Evolutionary conservation across 1,284 basidiomycete species (phyloP), one percentile per base, ranked within the genome.

Genomic region (Ustilago tritici): DNA sequence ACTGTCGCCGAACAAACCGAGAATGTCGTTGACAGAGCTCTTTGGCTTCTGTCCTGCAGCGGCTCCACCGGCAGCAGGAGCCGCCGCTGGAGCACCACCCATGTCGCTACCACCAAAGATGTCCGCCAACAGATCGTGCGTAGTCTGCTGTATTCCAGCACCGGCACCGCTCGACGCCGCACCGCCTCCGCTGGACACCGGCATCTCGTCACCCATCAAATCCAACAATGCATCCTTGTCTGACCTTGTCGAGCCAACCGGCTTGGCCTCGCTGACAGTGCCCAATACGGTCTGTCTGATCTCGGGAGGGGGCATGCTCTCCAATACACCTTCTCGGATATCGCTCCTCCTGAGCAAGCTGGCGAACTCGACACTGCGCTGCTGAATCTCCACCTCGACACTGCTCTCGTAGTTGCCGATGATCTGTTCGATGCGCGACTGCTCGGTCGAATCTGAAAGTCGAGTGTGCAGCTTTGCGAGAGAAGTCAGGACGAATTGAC

Each of bases 221-320:
- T 81, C 82, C 50, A 83, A 65, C 66, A 78, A 56, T 6, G 80
- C 65, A 50, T 82, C 79, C 69, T 82, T 80, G 70, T 83, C 79
- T 31, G 74, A 65, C 32, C 79, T 64, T 15, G 82, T 82, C 32
- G 76, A 80, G 3, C 83, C 83, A 10, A 85, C 83, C 11, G 79
- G 79, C 66, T 82, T 81, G 28, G 76, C 76, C 60, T 85, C 83
- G 63, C 79, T 83, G 32, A 83, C 78, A 7, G 82, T 82, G 35
- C 82, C 82, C 54, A 84, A 56, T 36, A 83, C 76, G 11, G 83
- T 84, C 67, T 68, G 74, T 65, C 68, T 95, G 82, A 99, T 88
- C 87, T 99, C 96, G 2, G 97, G 97, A 6, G 95, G 93, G 8
- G 97, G 97, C 97, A 99, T 99, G 64, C 95, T 91, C 88, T 99